phyloP scores from a whole-genome alignment of 768 basidiomycete genomes.

The Lactarius sp. region DNA sequence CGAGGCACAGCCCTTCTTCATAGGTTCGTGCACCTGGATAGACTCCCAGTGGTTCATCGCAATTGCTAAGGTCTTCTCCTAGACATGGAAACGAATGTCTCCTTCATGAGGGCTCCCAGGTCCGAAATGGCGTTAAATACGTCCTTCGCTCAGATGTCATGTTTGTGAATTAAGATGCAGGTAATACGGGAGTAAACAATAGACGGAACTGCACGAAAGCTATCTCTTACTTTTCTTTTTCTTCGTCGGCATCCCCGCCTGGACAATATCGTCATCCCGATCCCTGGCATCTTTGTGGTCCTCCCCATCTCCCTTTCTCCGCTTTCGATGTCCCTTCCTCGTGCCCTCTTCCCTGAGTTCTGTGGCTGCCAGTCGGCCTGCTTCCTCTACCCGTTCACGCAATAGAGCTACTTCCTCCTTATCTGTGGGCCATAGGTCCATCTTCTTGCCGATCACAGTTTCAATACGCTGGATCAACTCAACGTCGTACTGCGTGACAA shows the following conservation, averaged over 20 bases:
- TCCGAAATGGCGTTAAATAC: conserved; percentile 61
- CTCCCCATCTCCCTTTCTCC: conserved; percentile 44
- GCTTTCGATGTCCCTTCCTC: conserved; percentile 45
- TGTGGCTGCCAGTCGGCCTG: conserved; percentile 63
- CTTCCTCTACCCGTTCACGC: conserved; percentile 86
- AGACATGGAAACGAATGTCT: conserved; percentile 72
- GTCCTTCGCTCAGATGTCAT: conserved; percentile 68
- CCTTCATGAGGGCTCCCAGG: conserved; percentile 65
- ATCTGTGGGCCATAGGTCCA: conserved; percentile 83
- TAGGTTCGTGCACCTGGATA: conserved; percentile 38
- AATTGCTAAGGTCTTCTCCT: conserved; percentile 8
- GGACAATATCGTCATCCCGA: conserved; percentile 87
- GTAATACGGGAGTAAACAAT: neutral
- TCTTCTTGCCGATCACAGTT: conserved; percentile 84
- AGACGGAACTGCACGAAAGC: conserved; percentile 12
- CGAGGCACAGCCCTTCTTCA: conserved; percentile 65
- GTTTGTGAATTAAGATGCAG: conserved; percentile 43
- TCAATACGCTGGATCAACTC: conserved; percentile 96
- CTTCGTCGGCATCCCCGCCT: conserved; percentile 77
- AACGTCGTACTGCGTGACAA: conserved; percentile 98
- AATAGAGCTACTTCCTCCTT: conserved; percentile 85
- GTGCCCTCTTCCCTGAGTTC: conserved; percentile 76
- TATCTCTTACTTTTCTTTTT: conserved; percentile 52
- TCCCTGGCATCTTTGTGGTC: conserved; percentile 71
- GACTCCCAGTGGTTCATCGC: neutral